phyloP scores from a whole-genome alignment of 2,329 filamentous ascomycete genomes.

The Botryotinia narcissicola region DNA sequence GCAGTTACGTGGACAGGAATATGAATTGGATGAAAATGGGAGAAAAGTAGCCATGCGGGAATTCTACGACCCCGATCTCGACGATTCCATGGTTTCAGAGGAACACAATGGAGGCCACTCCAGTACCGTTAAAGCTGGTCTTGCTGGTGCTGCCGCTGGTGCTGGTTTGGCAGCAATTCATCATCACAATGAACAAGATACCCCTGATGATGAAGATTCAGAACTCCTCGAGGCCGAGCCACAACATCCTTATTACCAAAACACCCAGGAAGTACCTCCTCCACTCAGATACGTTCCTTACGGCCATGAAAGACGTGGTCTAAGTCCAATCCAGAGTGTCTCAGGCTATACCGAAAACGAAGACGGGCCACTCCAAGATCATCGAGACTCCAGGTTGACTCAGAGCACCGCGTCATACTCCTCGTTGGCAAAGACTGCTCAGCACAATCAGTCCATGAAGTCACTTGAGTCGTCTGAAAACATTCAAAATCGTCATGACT shows the following conservation, averaged over 20 bases:
- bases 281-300: conserved; percentile 67
- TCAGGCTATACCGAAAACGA: conserved; percentile 77
- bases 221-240: conserved; percentile 23
- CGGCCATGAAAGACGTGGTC: conserved; percentile 64
- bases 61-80: conserved; percentile 27
- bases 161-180: conserved; percentile 43
- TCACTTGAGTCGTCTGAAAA: conserved; percentile 45
- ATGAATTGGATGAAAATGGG: conserved; percentile 39
- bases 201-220: conserved; percentile 33
- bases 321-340: conserved; percentile 90
- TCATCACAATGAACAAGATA: conserved; percentile 33
- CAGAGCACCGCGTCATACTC: conserved; percentile 57
- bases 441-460: conserved; percentile 49
- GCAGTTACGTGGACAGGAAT: conserved; percentile 42
- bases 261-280: conserved; percentile 58
- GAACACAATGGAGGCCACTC: conserved; percentile 37
- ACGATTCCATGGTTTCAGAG: conserved; percentile 32
- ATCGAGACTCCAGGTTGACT: conserved; percentile 56
- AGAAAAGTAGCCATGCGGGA: conserved; percentile 36
- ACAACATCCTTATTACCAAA: conserved; percentile 35
- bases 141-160: conserved; percentile 37
- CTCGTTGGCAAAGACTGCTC: conserved; percentile 58
- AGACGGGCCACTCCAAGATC: conserved; percentile 44
- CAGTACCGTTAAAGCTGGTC: conserved; percentile 31
- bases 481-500: conserved; percentile 37